Conservation (phyloP, 768 basidiomycete species). For the Brasilioporus rufonigricans region DNA sequence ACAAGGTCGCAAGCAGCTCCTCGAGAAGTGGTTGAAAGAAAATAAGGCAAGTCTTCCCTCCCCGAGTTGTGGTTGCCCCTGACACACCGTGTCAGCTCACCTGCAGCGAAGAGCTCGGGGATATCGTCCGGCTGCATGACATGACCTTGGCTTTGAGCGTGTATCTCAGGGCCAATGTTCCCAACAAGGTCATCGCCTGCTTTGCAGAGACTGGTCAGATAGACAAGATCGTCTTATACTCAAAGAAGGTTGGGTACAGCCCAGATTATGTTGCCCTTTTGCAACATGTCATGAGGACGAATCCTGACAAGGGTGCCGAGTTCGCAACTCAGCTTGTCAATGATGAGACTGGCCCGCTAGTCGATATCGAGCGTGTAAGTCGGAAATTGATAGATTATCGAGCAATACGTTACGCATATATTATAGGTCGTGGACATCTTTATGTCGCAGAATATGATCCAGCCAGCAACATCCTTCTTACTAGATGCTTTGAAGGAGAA, state of each 20-base stretch:
- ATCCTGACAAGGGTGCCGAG: constrained; percentile 97
- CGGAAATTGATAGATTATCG: not conserved
- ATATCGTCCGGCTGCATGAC: constrained; percentile 91
- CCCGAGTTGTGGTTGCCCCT: constrained; percentile 10
- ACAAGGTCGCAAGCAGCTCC: constrained; percentile 92
- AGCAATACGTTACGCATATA: not conserved
- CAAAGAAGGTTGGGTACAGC: constrained; percentile 92
- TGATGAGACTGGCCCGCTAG: constrained; percentile 87
- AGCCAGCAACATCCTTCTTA: constrained; percentile 97
- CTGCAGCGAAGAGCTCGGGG: constrained; percentile 97
- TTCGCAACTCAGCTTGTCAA: constrained; percentile 95
- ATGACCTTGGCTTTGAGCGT: constrained; percentile 97
- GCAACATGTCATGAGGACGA: constrained; percentile 95
- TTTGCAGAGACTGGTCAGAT: constrained; percentile 99
- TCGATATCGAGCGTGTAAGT: constrained; percentile 87
- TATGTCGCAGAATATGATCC: constrained; percentile 99
- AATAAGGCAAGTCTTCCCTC: constrained; percentile 67
- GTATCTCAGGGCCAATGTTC: constrained; percentile 95
- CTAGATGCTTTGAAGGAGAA: constrained; percentile 98
- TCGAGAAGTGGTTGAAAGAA: constrained; percentile 99
- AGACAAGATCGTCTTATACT: constrained; percentile 96
- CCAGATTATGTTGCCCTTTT: constrained; percentile 92
- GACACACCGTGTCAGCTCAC: constrained; percentile 61
- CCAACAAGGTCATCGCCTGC: constrained; percentile 98
- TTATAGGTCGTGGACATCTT: constrained; percentile 92